These are phyloP conservation scores for Euphorbia tirucalli DNA, from an alignment of 345 rosid species.

Conservation along the genomic window DNA sequence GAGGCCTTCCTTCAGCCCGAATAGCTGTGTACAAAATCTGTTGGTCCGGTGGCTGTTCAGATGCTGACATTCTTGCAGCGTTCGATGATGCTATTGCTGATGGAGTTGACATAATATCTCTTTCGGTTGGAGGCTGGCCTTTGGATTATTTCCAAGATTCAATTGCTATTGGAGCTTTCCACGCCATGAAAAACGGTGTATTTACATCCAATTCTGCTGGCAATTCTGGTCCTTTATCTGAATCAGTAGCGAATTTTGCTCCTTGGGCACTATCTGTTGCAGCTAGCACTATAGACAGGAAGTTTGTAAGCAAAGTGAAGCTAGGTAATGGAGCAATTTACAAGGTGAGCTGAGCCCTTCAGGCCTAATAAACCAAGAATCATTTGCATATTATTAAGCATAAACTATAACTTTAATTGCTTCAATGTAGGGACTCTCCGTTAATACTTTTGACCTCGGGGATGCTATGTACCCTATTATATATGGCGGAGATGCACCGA, in stretches of 20 bases:
- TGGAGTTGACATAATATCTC: conserved; percentile 12
- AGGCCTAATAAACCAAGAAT: not conserved
- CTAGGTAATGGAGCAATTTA: conserved; percentile 2
- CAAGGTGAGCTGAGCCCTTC: not conserved
- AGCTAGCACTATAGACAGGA: conserved; percentile 6
- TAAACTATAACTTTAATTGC: not conserved
- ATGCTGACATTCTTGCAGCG: too few relatives aligned
- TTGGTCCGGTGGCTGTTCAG: not conserved
- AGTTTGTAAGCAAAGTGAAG: conserved; percentile 1
- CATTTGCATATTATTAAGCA: not conserved
- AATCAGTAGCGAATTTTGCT: not conserved
- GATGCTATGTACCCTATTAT: conserved; percentile 17
- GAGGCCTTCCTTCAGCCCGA: conserved; percentile 12
- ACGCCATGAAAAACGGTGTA: conserved; percentile 8
- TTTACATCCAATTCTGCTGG: conserved; percentile 5
- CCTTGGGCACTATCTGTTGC: conserved; percentile 18
- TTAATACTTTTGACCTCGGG: conserved; percentile 15
- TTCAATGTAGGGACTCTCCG: conserved; percentile 21
- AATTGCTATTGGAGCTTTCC: conserved; percentile 13
- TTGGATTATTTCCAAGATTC: conserved; percentile 4
- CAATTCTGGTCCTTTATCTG: not conserved
- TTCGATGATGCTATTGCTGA: conserved; percentile 15
- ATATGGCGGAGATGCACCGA: conserved; percentile 31
- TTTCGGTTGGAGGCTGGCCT: conserved; percentile 1
- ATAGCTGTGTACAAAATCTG: conserved; percentile 20